phyloP scores from a whole-genome alignment of 1,284 basidiomycete species.

The Athelia sp. region DNA sequence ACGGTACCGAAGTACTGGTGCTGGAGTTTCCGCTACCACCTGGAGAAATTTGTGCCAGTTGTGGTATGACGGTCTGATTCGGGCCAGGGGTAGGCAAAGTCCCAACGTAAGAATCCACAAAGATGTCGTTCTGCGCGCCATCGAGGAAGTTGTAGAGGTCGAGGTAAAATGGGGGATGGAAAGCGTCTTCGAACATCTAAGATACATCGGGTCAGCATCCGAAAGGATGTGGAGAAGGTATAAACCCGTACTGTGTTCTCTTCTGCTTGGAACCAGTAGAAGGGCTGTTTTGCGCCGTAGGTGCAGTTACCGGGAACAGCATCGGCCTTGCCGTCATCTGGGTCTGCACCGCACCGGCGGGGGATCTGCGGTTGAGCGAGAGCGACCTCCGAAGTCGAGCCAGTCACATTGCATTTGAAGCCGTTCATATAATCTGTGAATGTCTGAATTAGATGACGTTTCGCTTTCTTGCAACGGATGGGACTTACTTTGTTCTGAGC shows the following conservation, averaged over 20 bases:
- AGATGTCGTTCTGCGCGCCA: conserved; percentile 63
- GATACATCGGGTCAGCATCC: background rate
- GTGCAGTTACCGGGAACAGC: conserved; percentile 60
- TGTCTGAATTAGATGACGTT: background rate
- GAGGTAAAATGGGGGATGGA: conserved; percentile 52
- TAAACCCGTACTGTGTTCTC: conserved; percentile 50
- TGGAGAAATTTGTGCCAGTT: conserved; percentile 13
- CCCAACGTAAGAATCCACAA: conserved; percentile 38
- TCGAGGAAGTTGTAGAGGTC: conserved; percentile 53
- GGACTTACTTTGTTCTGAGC: conserved; percentile 29
- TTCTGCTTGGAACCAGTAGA: conserved; percentile 64
- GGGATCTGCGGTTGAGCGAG: conserved; percentile 48
- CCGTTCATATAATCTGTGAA: conserved; percentile 66
- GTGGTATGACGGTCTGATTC: conserved; percentile 27
- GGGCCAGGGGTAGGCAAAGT: conserved; percentile 31
- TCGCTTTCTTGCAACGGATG: background rate
- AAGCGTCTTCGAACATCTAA: conserved; percentile 51
- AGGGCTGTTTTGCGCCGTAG: conserved; percentile 56
- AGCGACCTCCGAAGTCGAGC: conserved; percentile 44
- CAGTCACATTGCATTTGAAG: conserved; percentile 67
- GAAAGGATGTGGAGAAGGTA: background rate
- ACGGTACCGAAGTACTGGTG: conserved; percentile 6
- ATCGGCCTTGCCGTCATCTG: conserved; percentile 29
- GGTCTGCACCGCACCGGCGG: conserved; percentile 56
- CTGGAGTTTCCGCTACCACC: background rate